A percentile compares a stretch with the other conserved stretches of the same genome.
These are phyloP conservation scores for Epichloe sibirici DNA, from an alignment of 2,329 filamentous ascomycete genomes.

Conservation along the genomic window DNA sequence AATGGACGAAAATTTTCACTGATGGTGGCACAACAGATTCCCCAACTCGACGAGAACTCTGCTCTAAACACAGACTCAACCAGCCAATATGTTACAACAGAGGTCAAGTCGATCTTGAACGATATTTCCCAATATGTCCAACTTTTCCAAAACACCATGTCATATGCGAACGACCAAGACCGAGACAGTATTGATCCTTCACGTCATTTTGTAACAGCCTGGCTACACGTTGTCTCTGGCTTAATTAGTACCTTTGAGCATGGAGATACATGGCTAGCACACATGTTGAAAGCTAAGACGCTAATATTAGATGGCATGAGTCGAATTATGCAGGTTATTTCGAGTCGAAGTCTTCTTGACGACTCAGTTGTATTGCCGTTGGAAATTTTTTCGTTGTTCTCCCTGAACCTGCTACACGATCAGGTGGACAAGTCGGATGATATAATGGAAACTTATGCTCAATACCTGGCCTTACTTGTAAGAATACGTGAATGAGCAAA, in stretches of 20 bases:
- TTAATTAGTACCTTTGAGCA: slow-evolving; percentile 18
- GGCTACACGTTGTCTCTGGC: slow-evolving; percentile 29
- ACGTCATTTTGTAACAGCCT: slow-evolving; percentile 24
- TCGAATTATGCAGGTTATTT: slow-evolving; percentile 22
- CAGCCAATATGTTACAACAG: slow-evolving; percentile 4
- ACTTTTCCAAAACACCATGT: slow-evolving; percentile 18
- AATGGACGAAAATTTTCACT: not conserved
- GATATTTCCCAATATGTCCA: slow-evolving; percentile 15
- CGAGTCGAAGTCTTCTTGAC: slow-evolving; percentile 20
- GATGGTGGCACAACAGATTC: slow-evolving; percentile 5
- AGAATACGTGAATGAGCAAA: slow-evolving; percentile 4
- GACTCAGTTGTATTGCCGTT: slow-evolving; percentile 28
- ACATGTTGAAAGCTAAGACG: slow-evolving; percentile 18
- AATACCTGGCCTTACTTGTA: slow-evolving; percentile 30
- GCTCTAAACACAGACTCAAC: not conserved
- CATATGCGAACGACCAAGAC: slow-evolving; percentile 15
- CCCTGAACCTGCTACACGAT: slow-evolving; percentile 26
- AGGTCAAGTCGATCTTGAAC: slow-evolving; percentile 9
- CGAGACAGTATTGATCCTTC: slow-evolving; percentile 21
- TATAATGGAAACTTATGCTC: slow-evolving; percentile 29
- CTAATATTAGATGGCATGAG: slow-evolving; percentile 24
- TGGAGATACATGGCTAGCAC: slow-evolving; percentile 14
- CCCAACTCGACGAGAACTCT: slow-evolving; percentile 4
- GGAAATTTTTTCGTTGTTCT: slow-evolving; percentile 29
- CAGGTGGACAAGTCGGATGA: slow-evolving; percentile 24